Percentiles rank a stretch among this genome's conserved stretches.
These are phyloP conservation scores for Globisporangium nodosum DNA, from an alignment of 352 stramenopile genomes.

Conservation along the genomic window DNA sequence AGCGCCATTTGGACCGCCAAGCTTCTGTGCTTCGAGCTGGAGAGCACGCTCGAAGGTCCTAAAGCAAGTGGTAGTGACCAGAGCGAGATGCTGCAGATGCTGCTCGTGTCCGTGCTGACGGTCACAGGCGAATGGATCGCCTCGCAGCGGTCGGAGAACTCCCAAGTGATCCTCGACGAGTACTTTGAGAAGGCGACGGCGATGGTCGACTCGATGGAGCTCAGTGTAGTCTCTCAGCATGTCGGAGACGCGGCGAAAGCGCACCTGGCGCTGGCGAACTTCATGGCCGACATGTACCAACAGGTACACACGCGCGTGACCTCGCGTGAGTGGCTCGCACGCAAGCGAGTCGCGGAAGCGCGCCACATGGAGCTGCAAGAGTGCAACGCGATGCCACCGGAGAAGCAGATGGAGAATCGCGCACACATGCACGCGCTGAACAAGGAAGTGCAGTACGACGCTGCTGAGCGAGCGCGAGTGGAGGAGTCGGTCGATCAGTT, in stretches of 20 bases:
- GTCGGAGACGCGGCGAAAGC: constrained; percentile 59
- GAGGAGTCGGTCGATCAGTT: constrained; percentile 85
- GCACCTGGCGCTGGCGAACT: constrained; percentile 86
- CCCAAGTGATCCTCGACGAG: constrained; percentile 88
- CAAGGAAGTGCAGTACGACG: constrained; percentile 87
- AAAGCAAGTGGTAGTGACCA: constrained; percentile 1
- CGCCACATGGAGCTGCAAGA: constrained; percentile 54
- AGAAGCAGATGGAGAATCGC: constrained; percentile 58
- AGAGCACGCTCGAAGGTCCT: constrained; percentile 18
- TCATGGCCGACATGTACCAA: constrained; percentile 90
- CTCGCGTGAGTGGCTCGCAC: constrained; percentile 87
- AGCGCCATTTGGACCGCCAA: constrained; percentile 77
- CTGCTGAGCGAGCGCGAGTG: constrained; percentile 81
- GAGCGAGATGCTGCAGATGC: constrained; percentile 30
- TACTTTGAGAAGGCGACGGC: constrained; percentile 86
- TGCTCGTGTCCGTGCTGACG: constrained; percentile 61
- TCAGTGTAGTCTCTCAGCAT: constrained; percentile 26
- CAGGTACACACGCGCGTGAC: constrained; percentile 79
- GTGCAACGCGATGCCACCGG: constrained; percentile 52
- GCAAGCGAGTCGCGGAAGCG: constrained; percentile 68
- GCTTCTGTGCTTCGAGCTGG: constrained; percentile 40
- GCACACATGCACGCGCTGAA: constrained; percentile 65
- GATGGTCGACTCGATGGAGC: constrained; percentile 46
- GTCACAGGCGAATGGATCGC: constrained; percentile 91
- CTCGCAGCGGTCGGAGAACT: constrained; percentile 89